Percentiles rank a stretch among this genome's conserved stretches.
Evolutionary conservation across 164 flowering plant genomes (phyloP).

Genomic region (Piper longum): DNA sequence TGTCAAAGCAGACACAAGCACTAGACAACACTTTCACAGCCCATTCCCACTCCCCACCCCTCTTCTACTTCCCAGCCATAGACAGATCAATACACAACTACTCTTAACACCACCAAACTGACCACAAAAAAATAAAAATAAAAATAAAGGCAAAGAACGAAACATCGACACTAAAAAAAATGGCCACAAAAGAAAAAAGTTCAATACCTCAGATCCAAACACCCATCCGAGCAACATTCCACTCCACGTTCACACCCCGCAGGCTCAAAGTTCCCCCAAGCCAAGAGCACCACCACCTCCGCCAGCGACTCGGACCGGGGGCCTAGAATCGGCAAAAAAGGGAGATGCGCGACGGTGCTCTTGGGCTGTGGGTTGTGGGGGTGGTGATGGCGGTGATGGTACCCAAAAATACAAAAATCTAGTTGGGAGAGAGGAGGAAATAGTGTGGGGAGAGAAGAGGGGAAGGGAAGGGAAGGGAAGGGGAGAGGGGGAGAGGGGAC

Average conservation of each 20-base stretch:
- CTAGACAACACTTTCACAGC: too few species aligned
- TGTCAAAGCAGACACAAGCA: too few species aligned
- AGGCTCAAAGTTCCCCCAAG: background rate
- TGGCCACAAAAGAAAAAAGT: background rate
- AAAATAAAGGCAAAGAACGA: too few species aligned
- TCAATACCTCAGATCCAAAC: background rate
- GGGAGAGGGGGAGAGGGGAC: constrained; percentile 10
- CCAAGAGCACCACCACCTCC: background rate
- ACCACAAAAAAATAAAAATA: too few species aligned
- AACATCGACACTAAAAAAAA: too few species aligned
- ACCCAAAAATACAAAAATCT: background rate
- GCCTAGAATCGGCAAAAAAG: constrained; percentile 3
- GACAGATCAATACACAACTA: too few species aligned
- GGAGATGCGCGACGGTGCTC: constrained; percentile 3
- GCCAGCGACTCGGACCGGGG: constrained; percentile 3
- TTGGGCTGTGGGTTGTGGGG: constrained; percentile 5
- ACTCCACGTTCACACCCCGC: background rate
- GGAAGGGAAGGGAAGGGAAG: constrained; percentile 9
- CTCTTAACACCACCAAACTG: too few species aligned
- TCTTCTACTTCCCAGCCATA: too few species aligned
- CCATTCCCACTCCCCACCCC: too few species aligned
- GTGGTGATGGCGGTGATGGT: constrained; percentile 9
- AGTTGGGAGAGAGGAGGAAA: constrained; percentile 12
- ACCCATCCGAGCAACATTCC: background rate
- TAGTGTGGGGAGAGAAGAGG: background rate